Base-by-base conservation (phyloP, 2,329 filamentous ascomycete species). In the Rutstroemia sp. region DNA sequence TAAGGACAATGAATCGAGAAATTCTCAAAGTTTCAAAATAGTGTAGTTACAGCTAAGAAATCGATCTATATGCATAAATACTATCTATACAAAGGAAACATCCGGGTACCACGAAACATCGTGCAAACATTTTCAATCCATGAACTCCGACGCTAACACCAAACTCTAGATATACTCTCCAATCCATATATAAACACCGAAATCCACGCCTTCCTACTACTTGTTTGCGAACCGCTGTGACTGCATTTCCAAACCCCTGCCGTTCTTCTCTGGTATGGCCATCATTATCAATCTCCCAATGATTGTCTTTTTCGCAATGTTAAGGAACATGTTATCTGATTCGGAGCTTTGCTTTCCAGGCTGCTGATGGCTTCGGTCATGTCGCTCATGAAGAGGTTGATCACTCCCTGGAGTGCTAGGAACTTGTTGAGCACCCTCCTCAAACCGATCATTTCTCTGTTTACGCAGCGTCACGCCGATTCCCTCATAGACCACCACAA, bases 401-500 rank as follows among this genome's bases (percentile, higher is more conserved):
- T 17, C 38, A 44, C 47, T 44, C 9, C 30, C 53, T 6, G 46
- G 23, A 5, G 16, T 45, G 7, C 25, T 5, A 23, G 37, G 27
- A 55, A 16, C 4, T 14, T 8, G 25, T 50, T 51, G 39, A 14
- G n/a, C 54, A 2, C 27, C 4, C 2, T 10, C 34, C 4, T 16
- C 34, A 30, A 27, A 16, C 14, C 27, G 9, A 9, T 44, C 38
- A 52, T 60, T 57, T 4, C 53, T 37, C 10, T 60, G 45, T 34
- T 68, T 68, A 21, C 65, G 60, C 47, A 78, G 63, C 2, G 69
- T 74, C 51, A 76, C 59, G 0, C 76, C 76, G 9, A 75, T 60
- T 2, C 53, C 60, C 57, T 75, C 70, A 42, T 74, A 74, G 39
- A 76, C 69, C 4, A 71, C 46, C 2, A 79, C 72, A 19, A 78